These are phyloP conservation scores for Zarea fungicola DNA, from an alignment of 2,329 filamentous ascomycete genomes.

Conservation along the genomic window DNA sequence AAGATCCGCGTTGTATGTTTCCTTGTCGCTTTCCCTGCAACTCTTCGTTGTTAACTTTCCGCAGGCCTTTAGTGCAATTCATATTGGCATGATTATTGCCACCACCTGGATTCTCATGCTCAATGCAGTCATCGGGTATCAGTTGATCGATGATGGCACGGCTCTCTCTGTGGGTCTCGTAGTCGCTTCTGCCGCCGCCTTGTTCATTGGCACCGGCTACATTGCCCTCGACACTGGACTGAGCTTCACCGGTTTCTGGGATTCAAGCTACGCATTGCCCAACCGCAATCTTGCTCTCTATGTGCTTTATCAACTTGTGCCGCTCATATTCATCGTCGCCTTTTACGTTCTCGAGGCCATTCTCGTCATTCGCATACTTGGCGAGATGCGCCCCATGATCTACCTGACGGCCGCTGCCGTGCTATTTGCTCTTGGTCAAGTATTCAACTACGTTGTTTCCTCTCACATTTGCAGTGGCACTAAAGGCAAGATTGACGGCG, in stretches of 20 bases:
- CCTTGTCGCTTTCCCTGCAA: not conserved
- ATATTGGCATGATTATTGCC: slow-evolving; percentile 83
- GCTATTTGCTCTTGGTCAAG: slow-evolving; percentile 84
- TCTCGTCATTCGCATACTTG: slow-evolving; percentile 79
- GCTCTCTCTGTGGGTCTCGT: slow-evolving; percentile 75
- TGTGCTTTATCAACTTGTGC: slow-evolving; percentile 85
- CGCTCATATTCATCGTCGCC: slow-evolving; percentile 80
- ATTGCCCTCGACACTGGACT: slow-evolving; percentile 93
- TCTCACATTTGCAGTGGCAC: slow-evolving; percentile 83
- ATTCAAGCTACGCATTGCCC: slow-evolving; percentile 50
- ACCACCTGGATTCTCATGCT: slow-evolving; percentile 88
- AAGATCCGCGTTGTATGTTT: slow-evolving; percentile 66
- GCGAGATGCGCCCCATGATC: slow-evolving; percentile 88
- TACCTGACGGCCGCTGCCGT: slow-evolving; percentile 71
- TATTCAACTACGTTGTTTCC: slow-evolving; percentile 95
- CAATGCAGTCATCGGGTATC: slow-evolving; percentile 88
- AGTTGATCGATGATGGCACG: slow-evolving; percentile 90
- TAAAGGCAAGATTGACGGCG: slow-evolving; percentile 80
- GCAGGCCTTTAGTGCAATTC: slow-evolving; percentile 81
- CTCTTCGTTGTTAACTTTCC: slow-evolving; percentile 18
- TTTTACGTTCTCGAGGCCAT: slow-evolving; percentile 82
- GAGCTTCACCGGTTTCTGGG: slow-evolving; percentile 75
- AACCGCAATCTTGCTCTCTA: slow-evolving; percentile 83
- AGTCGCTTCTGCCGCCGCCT: slow-evolving; percentile 58
- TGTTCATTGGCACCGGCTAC: slow-evolving; percentile 90